Percentiles rank a stretch among this genome's conserved stretches.
phyloP scores from a whole-genome alignment of 108 stramenopile genomes.

The Conticribra guillardii region DNA sequence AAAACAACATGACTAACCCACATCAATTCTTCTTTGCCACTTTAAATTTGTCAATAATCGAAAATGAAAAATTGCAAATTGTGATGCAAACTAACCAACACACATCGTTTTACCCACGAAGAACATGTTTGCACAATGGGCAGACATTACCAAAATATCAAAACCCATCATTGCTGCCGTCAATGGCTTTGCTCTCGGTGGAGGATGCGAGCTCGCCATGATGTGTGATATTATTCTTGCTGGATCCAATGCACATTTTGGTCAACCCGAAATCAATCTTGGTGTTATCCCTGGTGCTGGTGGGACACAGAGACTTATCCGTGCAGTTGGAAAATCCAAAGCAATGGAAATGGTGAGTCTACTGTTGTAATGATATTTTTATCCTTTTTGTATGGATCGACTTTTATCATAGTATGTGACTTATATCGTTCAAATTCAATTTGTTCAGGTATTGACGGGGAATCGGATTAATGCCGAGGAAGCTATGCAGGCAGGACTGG shows the following conservation, averaged over 20 bases:
- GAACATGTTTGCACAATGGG: slow-evolving; percentile 97
- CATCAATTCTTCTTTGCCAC: not conserved
- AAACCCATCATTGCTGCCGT: slow-evolving; percentile 97
- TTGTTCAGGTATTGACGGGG: slow-evolving; percentile 95
- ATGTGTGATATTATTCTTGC: slow-evolving; percentile 98
- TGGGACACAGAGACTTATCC: slow-evolving; percentile 96
- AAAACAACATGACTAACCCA: not conserved
- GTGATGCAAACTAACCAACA: not conserved
- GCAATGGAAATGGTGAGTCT: slow-evolving; percentile 99
- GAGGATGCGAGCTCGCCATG: slow-evolving; percentile 99
- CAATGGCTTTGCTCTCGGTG: slow-evolving; percentile 97
- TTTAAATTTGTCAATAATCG: not conserved
- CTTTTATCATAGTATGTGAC: too few relatives aligned
- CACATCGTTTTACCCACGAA: slow-evolving; percentile 4
- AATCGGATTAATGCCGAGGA: slow-evolving; percentile 91
- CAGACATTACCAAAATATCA: slow-evolving; percentile 68
- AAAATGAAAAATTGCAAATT: not conserved
- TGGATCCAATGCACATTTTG: slow-evolving; percentile 93
- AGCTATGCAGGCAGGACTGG: slow-evolving; percentile 89
- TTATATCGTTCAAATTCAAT: too few relatives aligned
- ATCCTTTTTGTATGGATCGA: too few relatives aligned
- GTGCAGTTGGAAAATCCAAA: slow-evolving; percentile 97
- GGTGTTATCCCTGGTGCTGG: slow-evolving; percentile 97
- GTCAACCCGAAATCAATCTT: slow-evolving; percentile 98
- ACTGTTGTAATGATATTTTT: too few relatives aligned